Evolutionary conservation across 208 protist genomes (phyloP).

Genomic region (Crithidia expoeki): DNA sequence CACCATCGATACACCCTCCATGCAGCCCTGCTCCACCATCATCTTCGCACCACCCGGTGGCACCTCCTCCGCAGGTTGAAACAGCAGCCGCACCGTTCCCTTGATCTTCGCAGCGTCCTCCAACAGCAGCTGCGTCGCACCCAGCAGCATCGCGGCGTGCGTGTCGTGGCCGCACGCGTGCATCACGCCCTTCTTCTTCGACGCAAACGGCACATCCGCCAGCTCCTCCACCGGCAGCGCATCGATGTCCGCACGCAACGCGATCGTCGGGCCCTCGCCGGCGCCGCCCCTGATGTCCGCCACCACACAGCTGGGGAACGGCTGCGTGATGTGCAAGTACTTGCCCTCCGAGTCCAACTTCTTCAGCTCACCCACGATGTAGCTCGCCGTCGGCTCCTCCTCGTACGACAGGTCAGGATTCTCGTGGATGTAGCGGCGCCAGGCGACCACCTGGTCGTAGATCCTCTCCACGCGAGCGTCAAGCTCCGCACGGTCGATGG

Average conservation of each 20-base stretch:
- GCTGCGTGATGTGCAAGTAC: constrained; percentile 42
- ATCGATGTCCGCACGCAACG: constrained; percentile 69
- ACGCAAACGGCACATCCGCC: constrained; percentile 53
- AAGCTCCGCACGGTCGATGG: constrained; percentile 28
- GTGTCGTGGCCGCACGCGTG: constrained; percentile 75
- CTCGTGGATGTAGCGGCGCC: constrained; percentile 67
- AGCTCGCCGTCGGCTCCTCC: constrained; percentile 59
- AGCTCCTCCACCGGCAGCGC: constrained; percentile 68
- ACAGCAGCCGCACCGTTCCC: constrained; percentile 76
- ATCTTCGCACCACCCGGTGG: constrained; percentile 53
- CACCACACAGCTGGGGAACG: constrained; percentile 36
- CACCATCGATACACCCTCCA: constrained; percentile 66
- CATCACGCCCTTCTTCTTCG: constrained; percentile 59
- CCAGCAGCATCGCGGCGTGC: constrained; percentile 67
- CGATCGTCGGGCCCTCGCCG: constrained; percentile 43
- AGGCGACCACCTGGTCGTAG: constrained; percentile 50
- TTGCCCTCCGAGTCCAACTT: constrained; percentile 39
- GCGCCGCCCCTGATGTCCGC: constrained; percentile 51
- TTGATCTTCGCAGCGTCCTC: constrained; percentile 46
- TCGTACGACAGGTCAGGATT: constrained; percentile 53
- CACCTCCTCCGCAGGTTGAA: constrained; percentile 77
- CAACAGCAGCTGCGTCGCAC: constrained; percentile 54
- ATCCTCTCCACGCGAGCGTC: constrained; percentile 29
- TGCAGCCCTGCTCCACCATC: constrained; percentile 46
- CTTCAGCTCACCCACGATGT: constrained; percentile 47